Base-by-base conservation (phyloP, 768 basidiomycete species). In the Dentipellis fragilis region DNA sequence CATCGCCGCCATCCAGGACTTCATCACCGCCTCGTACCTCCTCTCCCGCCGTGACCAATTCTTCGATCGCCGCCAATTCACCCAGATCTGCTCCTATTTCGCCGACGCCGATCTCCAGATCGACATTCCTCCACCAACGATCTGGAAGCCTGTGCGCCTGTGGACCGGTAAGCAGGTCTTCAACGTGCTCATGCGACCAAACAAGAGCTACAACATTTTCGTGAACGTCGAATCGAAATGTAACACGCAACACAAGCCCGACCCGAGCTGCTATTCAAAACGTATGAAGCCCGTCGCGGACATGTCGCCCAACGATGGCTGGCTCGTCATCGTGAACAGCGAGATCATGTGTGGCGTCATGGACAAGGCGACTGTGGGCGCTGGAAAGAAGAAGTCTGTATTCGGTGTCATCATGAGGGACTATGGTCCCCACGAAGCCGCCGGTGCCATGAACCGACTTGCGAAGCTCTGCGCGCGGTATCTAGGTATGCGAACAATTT, bases 111-210 rank as follows among this genome's bases (percentile, higher is more conserved):
- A 88, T 63, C 71, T 93, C 46, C 87, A 95, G 29, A 93, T 98
- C 65, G 94, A 98, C 65, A 83, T 99, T 51, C 96, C 96, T 10
- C 92, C 93, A 0, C 96, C 96, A 0, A 83, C 89, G 0, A 92
- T 99, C 57, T 83, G 86, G 81, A 98, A 96, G 67, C 96, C 96
- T 10, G 79, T 81, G 22, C 80, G 89, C 17, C 73, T 99, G 1
- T 99, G 96, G 96, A 98, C 96, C 0, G 96, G 96, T 34, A 99
- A 99, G 66, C 96, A 99, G 65, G 78, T 99, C n/a, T 98, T 97
- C 78, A 93, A 90, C 66, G 85, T 93, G 35, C 83, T 98, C 49
- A 97, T 98, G 89, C 83, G 87, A 10, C 96, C 96, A 4, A 96
- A 94, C 73, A 87, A 81, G 62, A 62, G 80, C 16, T 89, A 84